phyloP scores from a whole-genome alignment of 306 rosid genomes.

The Crotalaria pallida region DNA sequence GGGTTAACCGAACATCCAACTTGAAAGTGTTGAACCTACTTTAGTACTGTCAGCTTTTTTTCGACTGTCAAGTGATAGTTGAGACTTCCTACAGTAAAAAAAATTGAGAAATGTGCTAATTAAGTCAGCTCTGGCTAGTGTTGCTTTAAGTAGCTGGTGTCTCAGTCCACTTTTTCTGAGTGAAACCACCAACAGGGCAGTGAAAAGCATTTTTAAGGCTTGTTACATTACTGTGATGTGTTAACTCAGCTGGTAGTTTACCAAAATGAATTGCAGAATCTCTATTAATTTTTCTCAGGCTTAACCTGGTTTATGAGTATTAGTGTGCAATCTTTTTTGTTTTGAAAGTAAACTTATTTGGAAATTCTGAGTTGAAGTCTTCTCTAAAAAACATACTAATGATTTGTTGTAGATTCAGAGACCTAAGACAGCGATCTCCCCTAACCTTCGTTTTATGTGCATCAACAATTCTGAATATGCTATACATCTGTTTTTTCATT shows the following conservation, averaged over 20 bases:
- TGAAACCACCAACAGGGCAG: conserved; percentile 1
- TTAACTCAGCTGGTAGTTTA: background rate
- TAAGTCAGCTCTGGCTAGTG: background rate
- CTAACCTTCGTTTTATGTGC: too few species aligned
- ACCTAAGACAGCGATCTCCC: too few species aligned
- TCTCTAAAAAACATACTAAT: background rate
- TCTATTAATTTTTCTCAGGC: background rate
- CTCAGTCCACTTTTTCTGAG: background rate
- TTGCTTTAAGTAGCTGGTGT: conserved; percentile 6
- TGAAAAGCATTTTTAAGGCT: background rate
- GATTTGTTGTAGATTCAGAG: too few species aligned
- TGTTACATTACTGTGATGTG: background rate
- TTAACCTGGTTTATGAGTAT: background rate
- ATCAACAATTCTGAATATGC: too few species aligned
- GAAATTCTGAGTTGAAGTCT: background rate
- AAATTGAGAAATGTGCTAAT: background rate
- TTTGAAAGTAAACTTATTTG: background rate
- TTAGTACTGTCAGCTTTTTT: background rate
- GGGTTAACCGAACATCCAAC: background rate
- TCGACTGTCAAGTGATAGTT: background rate
- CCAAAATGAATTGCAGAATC: background rate
- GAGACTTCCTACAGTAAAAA: background rate
- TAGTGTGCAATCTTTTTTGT: background rate
- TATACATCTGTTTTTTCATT: too few species aligned
- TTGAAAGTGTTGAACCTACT: background rate